Base-by-base conservation (phyloP, 164 flowering plant genomes). In the Sextonia rubra region DNA sequence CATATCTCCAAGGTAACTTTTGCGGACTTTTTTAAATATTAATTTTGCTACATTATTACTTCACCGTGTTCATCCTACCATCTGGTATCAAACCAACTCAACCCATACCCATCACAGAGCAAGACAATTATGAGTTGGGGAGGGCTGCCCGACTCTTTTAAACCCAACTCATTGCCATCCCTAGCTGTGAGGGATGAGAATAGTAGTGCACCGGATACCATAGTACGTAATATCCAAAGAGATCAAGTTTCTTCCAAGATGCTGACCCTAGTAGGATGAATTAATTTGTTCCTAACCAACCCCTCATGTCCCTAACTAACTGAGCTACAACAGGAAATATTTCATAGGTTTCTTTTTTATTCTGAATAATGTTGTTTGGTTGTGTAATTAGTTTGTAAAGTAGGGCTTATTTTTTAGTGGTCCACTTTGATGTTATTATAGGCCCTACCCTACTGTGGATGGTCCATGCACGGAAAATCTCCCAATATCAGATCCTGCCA, bases 1-100 rank as follows among this genome's bases (percentile, higher is more conserved):
- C 94, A 89, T 78, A 83, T 91, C 77, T 93, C 99, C 69, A 93
- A 95, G 98, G 99, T 95, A 78, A 70, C 22, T 68, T 25, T 29
- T 15, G 27, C 17, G 67, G 22, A 11, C 1, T 30, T 29, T 30
- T 32, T 30, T 15, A 3, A 15, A 15, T 52, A 20, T 20, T 52
- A 52, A 20, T 52, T 15, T 52, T 52, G 2, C 58, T 52, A 52
- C 17, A 37, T 7, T 8, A 37, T 37, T 37, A 8, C 44, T 8
- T 37, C 44, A 37, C 44, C 44, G 8, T 37, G 44, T 37, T 7
- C 44, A 37, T 37, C 44, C 11, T 37, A 37, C 44, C 11, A 3
- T 37, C 44, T 37, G 11, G 11, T 37, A 7, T 7, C 8, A 37
- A 37, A 37, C 44, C 44, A 37, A 37, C 44, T 37, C 44, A 2